A percentile compares a stretch with the other conserved stretches of the same genome.
Evolutionary conservation across 257 asterid species (phyloP).

Genomic region (Eustoma russellianum): DNA sequence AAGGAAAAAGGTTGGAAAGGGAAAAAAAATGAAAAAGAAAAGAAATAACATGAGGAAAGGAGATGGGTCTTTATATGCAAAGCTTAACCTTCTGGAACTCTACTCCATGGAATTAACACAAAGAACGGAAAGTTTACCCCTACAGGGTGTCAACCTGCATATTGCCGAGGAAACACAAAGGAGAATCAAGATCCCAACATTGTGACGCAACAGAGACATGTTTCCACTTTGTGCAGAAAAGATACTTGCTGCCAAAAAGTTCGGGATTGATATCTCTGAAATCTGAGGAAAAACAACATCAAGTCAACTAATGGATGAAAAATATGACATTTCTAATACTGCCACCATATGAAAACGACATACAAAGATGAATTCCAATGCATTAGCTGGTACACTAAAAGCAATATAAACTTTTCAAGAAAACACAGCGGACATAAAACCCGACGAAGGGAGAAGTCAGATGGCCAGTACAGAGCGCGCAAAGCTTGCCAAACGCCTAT

Average conservation of each 20-base stretch:
- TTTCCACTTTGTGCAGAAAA: conserved; percentile 84
- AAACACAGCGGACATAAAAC: too few species aligned
- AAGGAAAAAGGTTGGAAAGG: neutral
- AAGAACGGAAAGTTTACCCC: conserved; percentile 50
- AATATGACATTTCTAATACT: too few species aligned
- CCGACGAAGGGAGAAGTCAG: too few species aligned
- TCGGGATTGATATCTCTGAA: conserved; percentile 86
- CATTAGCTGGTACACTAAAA: neutral
- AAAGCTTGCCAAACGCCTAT: too few species aligned
- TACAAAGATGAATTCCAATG: neutral
- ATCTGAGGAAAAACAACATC: conserved; percentile 41
- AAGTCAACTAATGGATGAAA: conserved; percentile 1
- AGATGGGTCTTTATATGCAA: too few species aligned
- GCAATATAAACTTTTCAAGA: neutral
- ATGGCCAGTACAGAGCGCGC: too few species aligned
- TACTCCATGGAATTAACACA: conserved; percentile 9
- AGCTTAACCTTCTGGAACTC: conserved; percentile 6
- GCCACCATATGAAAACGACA: too few species aligned
- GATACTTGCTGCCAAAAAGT: conserved; percentile 76
- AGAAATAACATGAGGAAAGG: too few species aligned
- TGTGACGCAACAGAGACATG: conserved; percentile 48
- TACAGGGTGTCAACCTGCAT: conserved; percentile 83
- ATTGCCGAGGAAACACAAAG: conserved; percentile 71
- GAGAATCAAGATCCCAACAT: conserved; percentile 55
- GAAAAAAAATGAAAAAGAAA: neutral